These are phyloP conservation scores for Backusella sp. DNA, from an alignment of 192 early-diverging fungal genomes.

Conservation along the genomic window DNA sequence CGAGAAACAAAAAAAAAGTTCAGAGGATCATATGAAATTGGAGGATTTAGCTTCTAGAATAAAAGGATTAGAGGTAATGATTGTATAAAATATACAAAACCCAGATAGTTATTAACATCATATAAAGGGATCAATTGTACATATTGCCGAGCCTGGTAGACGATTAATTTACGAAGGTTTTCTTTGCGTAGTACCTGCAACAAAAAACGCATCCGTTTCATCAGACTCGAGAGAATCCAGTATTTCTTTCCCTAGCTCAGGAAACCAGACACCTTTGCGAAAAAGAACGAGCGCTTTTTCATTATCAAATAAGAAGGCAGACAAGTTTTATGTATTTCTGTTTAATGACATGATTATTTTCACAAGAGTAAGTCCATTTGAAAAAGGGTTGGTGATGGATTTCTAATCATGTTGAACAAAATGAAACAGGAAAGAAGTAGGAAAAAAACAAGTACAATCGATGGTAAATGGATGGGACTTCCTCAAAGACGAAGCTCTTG, in stretches of 20 bases:
- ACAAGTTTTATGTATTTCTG: constrained; percentile 25
- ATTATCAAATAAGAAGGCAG: neutral
- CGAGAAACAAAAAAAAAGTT: constrained; percentile 19
- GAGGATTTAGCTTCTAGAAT: constrained; percentile 22
- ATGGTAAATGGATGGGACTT: neutral
- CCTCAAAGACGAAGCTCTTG: neutral
- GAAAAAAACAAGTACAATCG: neutral
- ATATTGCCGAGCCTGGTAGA: constrained; percentile 6
- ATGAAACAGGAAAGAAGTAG: neutral
- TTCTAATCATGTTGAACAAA: neutral
- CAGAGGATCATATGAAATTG: constrained; percentile 12
- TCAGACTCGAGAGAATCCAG: neutral
- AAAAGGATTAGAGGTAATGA: constrained; percentile 9
- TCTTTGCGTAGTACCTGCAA: constrained; percentile 10
- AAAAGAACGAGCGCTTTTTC: constrained; percentile 16
- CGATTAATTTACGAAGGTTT: constrained; percentile 22
- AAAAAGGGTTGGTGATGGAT: neutral
- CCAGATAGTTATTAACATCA: neutral
- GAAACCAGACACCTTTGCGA: neutral
- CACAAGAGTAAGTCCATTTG: constrained; percentile 16
- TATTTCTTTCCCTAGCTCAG: neutral
- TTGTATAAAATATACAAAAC: neutral
- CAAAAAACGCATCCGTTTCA: neutral
- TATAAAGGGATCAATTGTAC: neutral
- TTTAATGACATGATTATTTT: constrained; percentile 29